Base-by-base conservation (phyloP, 345 rosid genomes). In the Salix exigua region DNA sequence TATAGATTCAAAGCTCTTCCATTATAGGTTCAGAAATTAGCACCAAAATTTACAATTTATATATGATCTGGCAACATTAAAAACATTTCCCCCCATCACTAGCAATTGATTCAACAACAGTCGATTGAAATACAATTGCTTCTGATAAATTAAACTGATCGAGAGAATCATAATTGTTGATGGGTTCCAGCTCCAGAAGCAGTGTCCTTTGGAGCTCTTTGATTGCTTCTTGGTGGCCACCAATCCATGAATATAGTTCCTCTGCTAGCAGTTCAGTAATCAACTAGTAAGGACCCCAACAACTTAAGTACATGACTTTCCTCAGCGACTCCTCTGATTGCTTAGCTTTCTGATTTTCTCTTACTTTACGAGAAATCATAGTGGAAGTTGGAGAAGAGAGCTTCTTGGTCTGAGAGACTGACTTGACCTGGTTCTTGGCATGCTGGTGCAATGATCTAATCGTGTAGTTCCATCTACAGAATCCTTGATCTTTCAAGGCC, bases 401-500 rank as follows among this genome's bases (percentile, higher is more conserved):
- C 85, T 60, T 87, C 78, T 66, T 88, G 64, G 88, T 71, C 67
- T 83, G 91, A 67, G 88, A 85, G 51, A 79, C 7, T 2, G 90
- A 77, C 80, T 84, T 73, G 21, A 80, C 50, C 13, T 79, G 78
- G 75, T 53, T 85, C 71, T 87, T 88, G 81, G 82, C 83, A 38
- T 82, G 87, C 18, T 87, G 91, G 46, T 87, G 80, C 28, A 82
- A 14, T 0, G 84, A 85, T 67, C 86, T 85, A 1, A 85, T 46
- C 21, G 75, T 60, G 81, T 83, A 82, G 75, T 86, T 90, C 90
- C 89, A 88, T 38, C 97, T 78, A 70, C 92, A 86, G 58, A 89
- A 66, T 0, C 93, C 93, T 46, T 87, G 89, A 72, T 89, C 93
- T 46, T 90, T 92, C 23, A 88, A 26, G 6, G 91, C 89, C 80